Conservation (phyloP, 345 rosid genomes). For the Salix koriyanagi region DNA sequence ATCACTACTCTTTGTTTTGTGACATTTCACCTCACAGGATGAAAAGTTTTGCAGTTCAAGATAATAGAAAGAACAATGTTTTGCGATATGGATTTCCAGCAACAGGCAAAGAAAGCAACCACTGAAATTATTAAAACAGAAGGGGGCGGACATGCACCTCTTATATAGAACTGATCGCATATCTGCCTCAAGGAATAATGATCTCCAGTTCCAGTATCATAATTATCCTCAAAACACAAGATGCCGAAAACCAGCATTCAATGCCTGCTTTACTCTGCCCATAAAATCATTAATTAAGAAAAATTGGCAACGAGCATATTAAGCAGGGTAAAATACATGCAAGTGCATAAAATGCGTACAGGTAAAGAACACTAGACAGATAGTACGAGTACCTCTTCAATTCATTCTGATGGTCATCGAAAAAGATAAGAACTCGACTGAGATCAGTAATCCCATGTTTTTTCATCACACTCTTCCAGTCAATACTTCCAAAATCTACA, state of each 20-base stretch:
- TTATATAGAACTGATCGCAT: conserved; percentile 84
- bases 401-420: conserved; percentile 98
- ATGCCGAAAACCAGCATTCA: conserved; percentile 77
- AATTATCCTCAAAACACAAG: conserved; percentile 97
- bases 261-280: conserved; percentile 76
- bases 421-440: conserved; percentile 65
- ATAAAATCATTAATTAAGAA: conserved; percentile 12
- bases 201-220: conserved; percentile 98
- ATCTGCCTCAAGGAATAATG: conserved; percentile 97
- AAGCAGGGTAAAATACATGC: neutral
- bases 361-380: neutral
- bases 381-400: conserved; percentile 62
- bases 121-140: neutral
- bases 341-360: neutral
- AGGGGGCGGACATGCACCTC: conserved; percentile 40
- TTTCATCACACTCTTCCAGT: conserved; percentile 69
- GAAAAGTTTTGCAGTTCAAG: neutral
- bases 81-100: neutral
- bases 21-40: neutral
- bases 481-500: conserved; percentile 88
- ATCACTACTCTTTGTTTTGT: neutral
- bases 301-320: conserved; percentile 6
- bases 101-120: neutral
- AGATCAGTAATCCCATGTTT: conserved; percentile 62
- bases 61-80: neutral